Percentiles rank a stretch among this genome's conserved stretches.
Conservation (phyloP, 768 basidiomycete genomes). For the Gymnopilus dilepis region DNA sequence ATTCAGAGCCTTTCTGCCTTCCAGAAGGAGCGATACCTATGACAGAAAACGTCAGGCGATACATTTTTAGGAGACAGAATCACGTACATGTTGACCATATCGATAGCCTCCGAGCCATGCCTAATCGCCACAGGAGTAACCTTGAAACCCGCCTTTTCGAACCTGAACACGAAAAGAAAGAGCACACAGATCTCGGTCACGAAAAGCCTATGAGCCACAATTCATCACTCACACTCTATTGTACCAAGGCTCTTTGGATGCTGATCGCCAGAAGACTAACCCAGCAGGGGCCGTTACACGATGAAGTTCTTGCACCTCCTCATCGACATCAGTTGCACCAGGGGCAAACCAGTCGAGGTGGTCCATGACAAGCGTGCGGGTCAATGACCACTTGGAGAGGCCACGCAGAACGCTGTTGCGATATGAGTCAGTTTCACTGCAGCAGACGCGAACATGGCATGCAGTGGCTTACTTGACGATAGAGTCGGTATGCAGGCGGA, state of each 20-base stretch:
- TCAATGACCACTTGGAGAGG: slow-evolving; percentile 48
- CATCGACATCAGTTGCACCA: slow-evolving; percentile 49
- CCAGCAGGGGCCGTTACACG: slow-evolving; percentile 65
- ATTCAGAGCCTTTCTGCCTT: not conserved
- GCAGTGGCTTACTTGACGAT: slow-evolving; percentile 58
- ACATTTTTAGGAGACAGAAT: not conserved
- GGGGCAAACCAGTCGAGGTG: slow-evolving; percentile 66
- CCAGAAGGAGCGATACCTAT: slow-evolving; percentile 9
- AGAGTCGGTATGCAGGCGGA: slow-evolving; percentile 75
- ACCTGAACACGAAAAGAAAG: slow-evolving; percentile 35
- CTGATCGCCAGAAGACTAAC: slow-evolving; percentile 69
- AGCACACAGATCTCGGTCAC: too few relatives aligned
- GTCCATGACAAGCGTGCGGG: slow-evolving; percentile 75
- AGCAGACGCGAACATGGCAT: too few relatives aligned
- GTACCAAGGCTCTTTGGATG: slow-evolving; percentile 71
- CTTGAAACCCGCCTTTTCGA: slow-evolving; percentile 56
- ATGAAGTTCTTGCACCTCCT: slow-evolving; percentile 59
- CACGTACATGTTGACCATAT: slow-evolving; percentile 72
- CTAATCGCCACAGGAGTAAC: slow-evolving; percentile 59
- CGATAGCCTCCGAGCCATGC: slow-evolving; percentile 56
- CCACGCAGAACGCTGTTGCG: slow-evolving; percentile 38
- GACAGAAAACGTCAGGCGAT: not conserved
- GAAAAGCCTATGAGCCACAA: too few relatives aligned
- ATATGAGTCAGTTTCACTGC: not conserved
- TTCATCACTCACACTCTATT: slow-evolving; percentile 32